These are phyloP conservation scores for Leishmania turanica DNA, from an alignment of 208 protist genomes.

Conservation along the genomic window DNA sequence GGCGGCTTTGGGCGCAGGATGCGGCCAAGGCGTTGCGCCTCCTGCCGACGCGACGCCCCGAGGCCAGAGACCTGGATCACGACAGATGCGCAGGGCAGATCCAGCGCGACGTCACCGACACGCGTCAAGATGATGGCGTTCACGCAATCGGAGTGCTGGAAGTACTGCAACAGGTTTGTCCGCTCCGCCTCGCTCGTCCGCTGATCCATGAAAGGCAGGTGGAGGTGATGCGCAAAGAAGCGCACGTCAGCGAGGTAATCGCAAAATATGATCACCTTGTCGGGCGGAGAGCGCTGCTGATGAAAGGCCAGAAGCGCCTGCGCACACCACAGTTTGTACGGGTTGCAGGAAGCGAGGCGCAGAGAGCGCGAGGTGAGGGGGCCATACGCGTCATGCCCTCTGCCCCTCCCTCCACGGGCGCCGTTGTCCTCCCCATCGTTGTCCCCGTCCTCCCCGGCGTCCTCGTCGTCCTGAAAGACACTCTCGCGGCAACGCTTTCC, in stretches of 20 bases:
- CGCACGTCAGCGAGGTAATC: slow-evolving; percentile 86
- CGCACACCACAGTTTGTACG: slow-evolving; percentile 91
- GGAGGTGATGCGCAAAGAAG: slow-evolving; percentile 82
- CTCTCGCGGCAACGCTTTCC: slow-evolving; percentile 4
- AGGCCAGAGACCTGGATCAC: slow-evolving; percentile 99
- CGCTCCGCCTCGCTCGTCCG: slow-evolving; percentile 84
- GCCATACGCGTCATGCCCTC: neutral
- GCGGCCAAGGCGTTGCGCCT: slow-evolving; percentile 98
- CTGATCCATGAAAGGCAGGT: slow-evolving; percentile 89
- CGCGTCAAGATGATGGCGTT: slow-evolving; percentile 98
- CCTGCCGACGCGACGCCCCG: slow-evolving; percentile 95
- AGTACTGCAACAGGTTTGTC: slow-evolving; percentile 82
- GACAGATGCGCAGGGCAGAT: slow-evolving; percentile 99
- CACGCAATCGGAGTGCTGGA: slow-evolving; percentile 71
- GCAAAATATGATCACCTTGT: slow-evolving; percentile 94
- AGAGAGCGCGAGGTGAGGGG: slow-evolving; percentile 31
- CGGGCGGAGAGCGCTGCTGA: slow-evolving; percentile 88
- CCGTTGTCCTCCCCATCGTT: neutral
- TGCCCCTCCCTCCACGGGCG: neutral
- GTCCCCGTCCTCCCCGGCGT: slow-evolving; percentile 7
- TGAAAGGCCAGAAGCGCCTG: slow-evolving; percentile 97
- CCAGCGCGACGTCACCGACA: slow-evolving; percentile 97
- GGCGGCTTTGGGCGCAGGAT: slow-evolving; percentile 95
- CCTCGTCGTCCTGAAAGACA: slow-evolving; percentile 4
- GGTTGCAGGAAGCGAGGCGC: slow-evolving; percentile 85